phyloP scores from a whole-genome alignment of 495 filamentous ascomycete species.

The Xylaria cubensis region DNA sequence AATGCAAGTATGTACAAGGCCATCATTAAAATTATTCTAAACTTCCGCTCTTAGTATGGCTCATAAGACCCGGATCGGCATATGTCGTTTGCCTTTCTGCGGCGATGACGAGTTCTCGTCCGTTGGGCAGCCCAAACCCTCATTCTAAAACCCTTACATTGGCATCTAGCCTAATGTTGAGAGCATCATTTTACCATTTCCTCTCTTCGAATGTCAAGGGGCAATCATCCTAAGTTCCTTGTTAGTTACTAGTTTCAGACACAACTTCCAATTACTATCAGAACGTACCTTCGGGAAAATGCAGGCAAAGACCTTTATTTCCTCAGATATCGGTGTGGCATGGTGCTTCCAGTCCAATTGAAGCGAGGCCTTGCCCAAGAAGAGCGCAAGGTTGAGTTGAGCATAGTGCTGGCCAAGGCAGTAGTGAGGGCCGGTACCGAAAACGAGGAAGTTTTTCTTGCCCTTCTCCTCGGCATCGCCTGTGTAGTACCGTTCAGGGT shows the following conservation, averaged over 20 bases:
- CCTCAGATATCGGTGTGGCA: conserved; percentile 78
- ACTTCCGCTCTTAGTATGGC: conserved; percentile 26
- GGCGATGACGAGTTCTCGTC: conserved; percentile 11
- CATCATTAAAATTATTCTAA: conserved; percentile 41
- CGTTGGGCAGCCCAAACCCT: neutral
- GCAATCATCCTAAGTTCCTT: conserved; percentile 63
- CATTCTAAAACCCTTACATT: conserved; percentile 10
- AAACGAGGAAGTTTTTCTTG: conserved; percentile 96
- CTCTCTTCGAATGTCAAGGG: conserved; percentile 66
- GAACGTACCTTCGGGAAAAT: conserved; percentile 91
- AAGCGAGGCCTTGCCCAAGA: conserved; percentile 94
- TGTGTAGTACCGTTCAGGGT: conserved; percentile 91
- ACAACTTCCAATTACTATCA: neutral
- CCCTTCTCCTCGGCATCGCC: conserved; percentile 87
- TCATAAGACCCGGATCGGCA: conserved; percentile 10
- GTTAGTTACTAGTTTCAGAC: conserved; percentile 36
- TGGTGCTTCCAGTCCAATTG: conserved; percentile 91
- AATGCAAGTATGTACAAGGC: conserved; percentile 38
- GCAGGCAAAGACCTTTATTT: conserved; percentile 98
- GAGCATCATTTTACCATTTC: conserved; percentile 43
- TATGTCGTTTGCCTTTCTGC: conserved; percentile 4
- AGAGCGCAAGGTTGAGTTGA: conserved; percentile 83
- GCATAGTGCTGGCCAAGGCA: conserved; percentile 96
- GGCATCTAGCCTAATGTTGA: neutral
- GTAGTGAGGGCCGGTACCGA: conserved; percentile 96